Percentiles rank a stretch among this genome's conserved stretches.
Conservation (phyloP, 2,329 filamentous ascomycete genomes). For the Penicillium sp. region DNA sequence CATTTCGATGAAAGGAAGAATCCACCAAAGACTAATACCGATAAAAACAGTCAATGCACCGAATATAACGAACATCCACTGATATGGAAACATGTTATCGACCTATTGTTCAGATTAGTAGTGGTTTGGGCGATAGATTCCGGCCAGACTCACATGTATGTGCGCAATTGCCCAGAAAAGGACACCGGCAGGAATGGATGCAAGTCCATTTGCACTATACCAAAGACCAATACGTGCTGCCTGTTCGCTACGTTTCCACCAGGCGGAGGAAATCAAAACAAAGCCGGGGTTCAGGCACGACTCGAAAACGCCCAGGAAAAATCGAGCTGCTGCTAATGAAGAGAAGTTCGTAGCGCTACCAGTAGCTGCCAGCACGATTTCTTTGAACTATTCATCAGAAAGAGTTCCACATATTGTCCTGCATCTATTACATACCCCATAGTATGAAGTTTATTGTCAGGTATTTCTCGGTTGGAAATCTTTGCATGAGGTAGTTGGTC, state of each 20-base stretch:
- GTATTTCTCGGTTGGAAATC: neutral
- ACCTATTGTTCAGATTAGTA: neutral
- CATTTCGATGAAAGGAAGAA: conserved; percentile 9
- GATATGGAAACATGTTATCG: conserved; percentile 2
- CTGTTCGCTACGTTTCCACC: conserved; percentile 8
- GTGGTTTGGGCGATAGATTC: neutral
- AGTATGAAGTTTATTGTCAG: neutral
- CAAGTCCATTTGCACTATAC: conserved; percentile 11
- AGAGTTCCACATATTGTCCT: neutral
- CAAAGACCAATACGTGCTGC: conserved; percentile 1
- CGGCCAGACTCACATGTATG: neutral
- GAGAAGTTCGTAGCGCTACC: neutral
- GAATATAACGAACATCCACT: conserved; percentile 14
- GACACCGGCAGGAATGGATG: neutral
- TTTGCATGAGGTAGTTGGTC: neutral
- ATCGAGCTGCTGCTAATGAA: neutral
- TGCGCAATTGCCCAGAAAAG: neutral
- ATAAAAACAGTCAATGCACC: conserved; percentile 3
- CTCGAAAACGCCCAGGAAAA: conserved; percentile 3
- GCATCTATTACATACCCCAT: neutral
- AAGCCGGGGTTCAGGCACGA: conserved; percentile 1
- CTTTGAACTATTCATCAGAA: neutral
- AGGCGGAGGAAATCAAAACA: conserved; percentile 2
- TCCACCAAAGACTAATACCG: conserved; percentile 7
- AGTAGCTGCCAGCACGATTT: neutral